phyloP scores from a whole-genome alignment of 108 stramenopile genomes.

The Discostella pseudostelligera region DNA sequence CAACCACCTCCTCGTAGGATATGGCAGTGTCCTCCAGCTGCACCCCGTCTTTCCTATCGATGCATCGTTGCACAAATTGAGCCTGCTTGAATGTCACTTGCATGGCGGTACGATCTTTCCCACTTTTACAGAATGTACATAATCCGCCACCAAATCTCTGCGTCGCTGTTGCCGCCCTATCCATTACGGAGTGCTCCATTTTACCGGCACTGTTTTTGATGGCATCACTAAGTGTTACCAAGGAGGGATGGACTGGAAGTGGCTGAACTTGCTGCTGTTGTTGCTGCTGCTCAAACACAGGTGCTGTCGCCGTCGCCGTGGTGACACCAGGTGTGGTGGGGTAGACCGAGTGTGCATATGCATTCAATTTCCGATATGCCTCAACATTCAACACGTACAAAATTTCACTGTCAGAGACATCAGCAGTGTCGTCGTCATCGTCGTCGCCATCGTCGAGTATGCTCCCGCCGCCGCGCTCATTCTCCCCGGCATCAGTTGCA shows the following conservation, averaged over 20 bases:
- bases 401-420: constrained; percentile 74
- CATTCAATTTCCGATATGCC: constrained; percentile 83
- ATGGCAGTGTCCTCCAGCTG: constrained; percentile 17
- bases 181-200: constrained; percentile 86
- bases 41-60: constrained; percentile 22
- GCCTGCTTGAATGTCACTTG: constrained; percentile 90
- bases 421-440: constrained; percentile 77
- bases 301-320: constrained; percentile 15
- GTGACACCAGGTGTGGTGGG: constrained; percentile 36
- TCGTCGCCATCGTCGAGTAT: constrained; percentile 60
- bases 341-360: constrained; percentile 70
- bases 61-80: constrained; percentile 65
- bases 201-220: constrained; percentile 72
- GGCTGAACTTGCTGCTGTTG: constrained; percentile 24
- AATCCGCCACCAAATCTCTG: constrained; percentile 79
- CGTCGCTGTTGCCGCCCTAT: constrained; percentile 69
- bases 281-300: constrained; percentile 28
- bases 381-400: constrained; percentile 79
- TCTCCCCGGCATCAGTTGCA: constrained; percentile 14
- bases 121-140: constrained; percentile 89
- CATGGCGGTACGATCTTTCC: constrained; percentile 95
- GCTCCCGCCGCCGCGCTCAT: constrained; percentile 33
- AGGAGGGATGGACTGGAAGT: constrained; percentile 63
- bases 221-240: constrained; percentile 60
- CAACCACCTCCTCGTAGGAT: constrained; percentile 40